Evolutionary conservation across 148 eudicot species (phyloP), one percentile per base, ranked within the genome.

Genomic region (Rhododendron mucronatum): DNA sequence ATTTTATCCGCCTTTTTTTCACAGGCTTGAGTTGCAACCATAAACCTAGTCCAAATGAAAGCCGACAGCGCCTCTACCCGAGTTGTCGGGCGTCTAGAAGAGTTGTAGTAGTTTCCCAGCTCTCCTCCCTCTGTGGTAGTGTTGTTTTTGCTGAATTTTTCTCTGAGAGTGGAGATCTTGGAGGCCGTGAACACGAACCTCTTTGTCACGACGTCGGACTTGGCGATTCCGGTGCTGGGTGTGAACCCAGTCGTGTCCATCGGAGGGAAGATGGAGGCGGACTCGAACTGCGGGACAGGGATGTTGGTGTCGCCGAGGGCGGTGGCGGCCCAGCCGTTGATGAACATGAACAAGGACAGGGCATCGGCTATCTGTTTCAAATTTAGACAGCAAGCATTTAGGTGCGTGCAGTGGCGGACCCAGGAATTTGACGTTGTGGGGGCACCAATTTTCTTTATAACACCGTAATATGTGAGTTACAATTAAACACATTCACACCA

Each of bases 241-340:
- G 37, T 73, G 30, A n/a, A 78, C 41, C 78, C 86, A 3, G 63
- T 10, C 1, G 87, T 20, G 57, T 86, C 84, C 21, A 51, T 57
- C 0, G 86, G 84, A 0, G 92, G 91, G 45, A 89, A 89, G 10
- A 85, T 33, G 12, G 33, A 41, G 33, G 87, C 85, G 21, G 77
- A 5, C 55, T 80, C 82, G 81, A 88, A 84, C 33, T 12, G 84
- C 0, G 76, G 86, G 3, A 18, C 3, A 18, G 8, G n/a, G 23
- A 11, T 4, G 7, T 55, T 74, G 23, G 35, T 37, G 6, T 61
- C 78, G 1, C 82, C 86, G 1, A 80, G 48, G 7, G 87, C 84
- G 0, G 88, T 81, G 13, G 61, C 78, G 1, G 93, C 85, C 93
- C 93, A 92, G 10, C 81, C 83, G 11, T 87, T 89, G 5, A 89